Evolutionary conservation across 2,329 filamentous ascomycete species (phyloP).

Genomic region (Diplodia seriata): DNA sequence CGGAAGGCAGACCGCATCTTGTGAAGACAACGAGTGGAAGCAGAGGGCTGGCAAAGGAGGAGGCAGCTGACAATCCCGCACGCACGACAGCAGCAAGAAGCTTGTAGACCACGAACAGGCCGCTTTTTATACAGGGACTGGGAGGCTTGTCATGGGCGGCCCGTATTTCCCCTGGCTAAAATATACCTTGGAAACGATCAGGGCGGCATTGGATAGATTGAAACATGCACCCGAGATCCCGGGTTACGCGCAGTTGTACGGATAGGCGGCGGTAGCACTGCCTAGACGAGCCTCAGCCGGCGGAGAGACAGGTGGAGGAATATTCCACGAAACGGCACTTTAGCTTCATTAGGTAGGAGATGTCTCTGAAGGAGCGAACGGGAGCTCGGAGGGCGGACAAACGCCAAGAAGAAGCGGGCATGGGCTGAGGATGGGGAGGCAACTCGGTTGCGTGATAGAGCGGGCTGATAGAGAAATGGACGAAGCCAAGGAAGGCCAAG

Average conservation of each 20-base stretch:
- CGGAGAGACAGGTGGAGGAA: neutral
- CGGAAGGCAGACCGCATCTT: conserved; percentile 22
- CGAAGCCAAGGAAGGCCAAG: conserved; percentile 20
- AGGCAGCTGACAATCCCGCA: neutral
- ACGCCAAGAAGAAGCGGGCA: conserved; percentile 1
- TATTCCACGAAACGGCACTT: neutral
- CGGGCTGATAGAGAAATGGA: conserved; percentile 16
- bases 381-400: neutral
- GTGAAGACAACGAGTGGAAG: neutral
- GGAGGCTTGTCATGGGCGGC: neutral
- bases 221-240: neutral
- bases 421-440: neutral
- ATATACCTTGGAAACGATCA: conserved; percentile 3
- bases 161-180: conserved; percentile 24
- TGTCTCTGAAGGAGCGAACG: neutral
- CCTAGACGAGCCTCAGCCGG: conserved; percentile 5
- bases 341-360: conserved; percentile 15
- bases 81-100: neutral
- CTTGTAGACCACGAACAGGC: neutral
- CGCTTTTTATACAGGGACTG: conserved; percentile 3
- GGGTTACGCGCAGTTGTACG: neutral
- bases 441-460: conserved; percentile 3
- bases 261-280: conserved; percentile 20
- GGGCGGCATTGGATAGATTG: conserved; percentile 10
- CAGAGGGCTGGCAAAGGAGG: neutral